Percentiles rank a stretch among this genome's conserved stretches.
Conservation (phyloP, 805 yeast genomes). For the Cyberlindnera mycetangii region DNA sequence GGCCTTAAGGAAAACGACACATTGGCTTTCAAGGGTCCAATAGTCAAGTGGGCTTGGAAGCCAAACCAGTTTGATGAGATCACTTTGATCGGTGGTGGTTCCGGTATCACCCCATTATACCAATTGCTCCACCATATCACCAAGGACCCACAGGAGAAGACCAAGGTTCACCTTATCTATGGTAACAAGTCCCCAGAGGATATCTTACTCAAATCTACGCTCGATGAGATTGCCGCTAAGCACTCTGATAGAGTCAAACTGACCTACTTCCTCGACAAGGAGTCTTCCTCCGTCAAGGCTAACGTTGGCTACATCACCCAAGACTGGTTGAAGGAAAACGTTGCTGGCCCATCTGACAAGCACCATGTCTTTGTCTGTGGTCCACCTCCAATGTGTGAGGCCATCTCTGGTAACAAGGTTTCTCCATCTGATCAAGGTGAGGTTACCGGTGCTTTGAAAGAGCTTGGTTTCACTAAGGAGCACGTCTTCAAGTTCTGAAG, state of each 20-base stretch:
- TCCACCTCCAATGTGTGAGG: slow-evolving; percentile 87
- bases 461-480: slow-evolving; percentile 82
- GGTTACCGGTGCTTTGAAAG: slow-evolving; percentile 81
- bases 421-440: slow-evolving; percentile 95
- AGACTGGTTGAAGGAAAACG: slow-evolving; percentile 59
- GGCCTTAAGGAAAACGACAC: slow-evolving; percentile 74
- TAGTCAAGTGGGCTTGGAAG: slow-evolving; percentile 85
- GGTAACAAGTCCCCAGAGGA: slow-evolving; percentile 80
- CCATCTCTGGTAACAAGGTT: slow-evolving; percentile 80
- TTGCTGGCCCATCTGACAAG: slow-evolving; percentile 67
- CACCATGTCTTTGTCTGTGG: slow-evolving; percentile 88
- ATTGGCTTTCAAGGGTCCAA: slow-evolving; percentile 90
- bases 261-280: slow-evolving; percentile 75
- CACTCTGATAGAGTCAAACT: slow-evolving; percentile 78
- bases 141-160: slow-evolving; percentile 80
- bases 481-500: slow-evolving; percentile 91
- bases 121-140: slow-evolving; percentile 79
- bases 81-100: slow-evolving; percentile 90
- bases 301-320: slow-evolving; percentile 73
- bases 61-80: slow-evolving; percentile 81
- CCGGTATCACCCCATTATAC: slow-evolving; percentile 94
- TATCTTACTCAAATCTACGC: slow-evolving; percentile 72
- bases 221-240: slow-evolving; percentile 64
- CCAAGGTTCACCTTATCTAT: slow-evolving; percentile 79
- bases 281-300: slow-evolving; percentile 42